Percentiles rank a stretch among this genome's conserved stretches.
phyloP scores from a whole-genome alignment of 352 stramenopile genomes.

The Phytophthora niederhauseri region DNA sequence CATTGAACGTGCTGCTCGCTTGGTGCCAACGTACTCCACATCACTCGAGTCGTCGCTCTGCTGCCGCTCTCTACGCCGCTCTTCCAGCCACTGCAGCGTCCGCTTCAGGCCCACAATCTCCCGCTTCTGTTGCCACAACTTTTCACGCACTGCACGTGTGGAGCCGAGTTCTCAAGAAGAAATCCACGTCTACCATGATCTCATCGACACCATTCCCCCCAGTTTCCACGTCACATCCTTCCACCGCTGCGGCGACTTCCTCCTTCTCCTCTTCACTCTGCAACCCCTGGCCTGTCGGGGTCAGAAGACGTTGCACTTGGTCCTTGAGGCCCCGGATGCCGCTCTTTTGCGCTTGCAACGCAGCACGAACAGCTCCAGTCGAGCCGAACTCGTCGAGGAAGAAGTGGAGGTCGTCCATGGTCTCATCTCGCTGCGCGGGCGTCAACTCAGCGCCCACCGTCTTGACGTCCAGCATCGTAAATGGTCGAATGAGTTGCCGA shows the following conservation, averaged over 20 bases:
- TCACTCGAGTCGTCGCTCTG: neutral
- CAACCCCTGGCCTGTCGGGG: neutral
- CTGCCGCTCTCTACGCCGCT: neutral
- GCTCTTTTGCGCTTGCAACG: neutral
- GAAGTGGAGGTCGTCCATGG: neutral
- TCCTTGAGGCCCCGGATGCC: neutral
- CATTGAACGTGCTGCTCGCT: neutral
- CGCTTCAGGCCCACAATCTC: neutral
- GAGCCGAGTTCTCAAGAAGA: neutral
- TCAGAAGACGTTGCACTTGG: neutral
- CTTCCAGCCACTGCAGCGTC: neutral
- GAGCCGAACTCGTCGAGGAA: neutral
- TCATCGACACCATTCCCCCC: neutral
- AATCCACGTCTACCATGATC: neutral
- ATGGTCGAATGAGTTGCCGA: neutral
- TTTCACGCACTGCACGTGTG: neutral
- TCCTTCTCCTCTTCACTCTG: too few species aligned
- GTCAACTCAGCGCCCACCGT: neutral
- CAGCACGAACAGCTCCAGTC: neutral
- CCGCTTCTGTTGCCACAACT: neutral
- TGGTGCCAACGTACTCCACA: neutral
- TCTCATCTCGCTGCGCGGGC: neutral
- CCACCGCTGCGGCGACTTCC: neutral
- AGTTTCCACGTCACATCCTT: neutral
- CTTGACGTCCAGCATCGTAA: neutral